These are phyloP conservation scores for Calonectria naviculata DNA, from an alignment of 2,329 filamentous ascomycete genomes.

Conservation along the genomic window DNA sequence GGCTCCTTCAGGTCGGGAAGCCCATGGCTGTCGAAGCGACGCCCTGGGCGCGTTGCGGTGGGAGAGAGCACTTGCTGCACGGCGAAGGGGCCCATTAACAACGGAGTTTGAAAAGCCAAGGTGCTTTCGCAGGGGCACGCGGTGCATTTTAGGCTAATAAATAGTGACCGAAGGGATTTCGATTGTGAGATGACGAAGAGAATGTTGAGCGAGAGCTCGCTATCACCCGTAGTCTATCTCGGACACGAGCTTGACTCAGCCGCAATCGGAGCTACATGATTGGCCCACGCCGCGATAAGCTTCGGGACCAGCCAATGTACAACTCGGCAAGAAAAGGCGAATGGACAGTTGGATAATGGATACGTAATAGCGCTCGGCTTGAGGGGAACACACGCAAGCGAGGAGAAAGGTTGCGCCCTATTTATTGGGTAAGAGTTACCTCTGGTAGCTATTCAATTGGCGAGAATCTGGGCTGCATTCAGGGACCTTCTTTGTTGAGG, in stretches of 20 bases:
- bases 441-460: background rate
- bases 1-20: background rate
- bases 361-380: background rate
- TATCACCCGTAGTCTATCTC: background rate
- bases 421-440: background rate
- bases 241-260: conserved; percentile 5
- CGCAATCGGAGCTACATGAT: background rate
- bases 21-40: background rate
- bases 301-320: background rate
- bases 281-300: background rate
- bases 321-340: background rate
- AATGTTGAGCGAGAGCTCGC: background rate
- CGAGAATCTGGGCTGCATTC: background rate
- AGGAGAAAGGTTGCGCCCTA: background rate
- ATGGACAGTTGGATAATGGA: background rate
- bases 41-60: conserved; percentile 1
- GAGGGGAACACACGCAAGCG: background rate
- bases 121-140: conserved; percentile 6
- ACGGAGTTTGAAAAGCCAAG: conserved; percentile 6
- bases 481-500: background rate
- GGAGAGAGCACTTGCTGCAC: background rate
- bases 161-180: background rate
- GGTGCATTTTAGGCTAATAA: conserved; percentile 6
- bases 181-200: conserved; percentile 8
- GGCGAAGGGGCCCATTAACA: background rate